These are phyloP conservation scores for Filobasidium uniguttulatum DNA, from an alignment of 1,284 basidiomycete species.

Conservation along the genomic window DNA sequence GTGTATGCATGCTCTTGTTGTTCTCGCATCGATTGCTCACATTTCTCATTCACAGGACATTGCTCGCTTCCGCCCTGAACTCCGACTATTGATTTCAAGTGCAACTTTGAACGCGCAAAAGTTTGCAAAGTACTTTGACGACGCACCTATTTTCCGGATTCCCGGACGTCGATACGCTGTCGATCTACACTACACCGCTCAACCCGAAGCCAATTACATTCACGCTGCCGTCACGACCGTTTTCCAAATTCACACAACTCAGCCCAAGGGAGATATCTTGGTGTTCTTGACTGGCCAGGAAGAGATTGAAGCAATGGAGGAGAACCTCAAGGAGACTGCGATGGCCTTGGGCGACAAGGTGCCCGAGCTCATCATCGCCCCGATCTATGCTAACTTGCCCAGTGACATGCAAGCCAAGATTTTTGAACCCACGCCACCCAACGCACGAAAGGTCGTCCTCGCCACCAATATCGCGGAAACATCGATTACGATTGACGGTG, in stretches of 20 bases:
- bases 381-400: constrained; percentile 95
- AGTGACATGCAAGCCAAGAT: constrained; percentile 99
- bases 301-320: constrained; percentile 93
- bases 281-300: constrained; percentile 98
- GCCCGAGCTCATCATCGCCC: constrained; percentile 83
- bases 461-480: constrained; percentile 99
- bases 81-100: constrained; percentile 79
- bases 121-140: constrained; percentile 90
- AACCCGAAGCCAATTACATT: constrained; percentile 94
- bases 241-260: constrained; percentile 97
- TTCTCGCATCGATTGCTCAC: constrained; percentile 6
- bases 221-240: constrained; percentile 97
- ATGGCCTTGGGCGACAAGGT: constrained; percentile 92
- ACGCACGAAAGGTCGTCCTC: constrained; percentile 89
- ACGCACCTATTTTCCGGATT: constrained; percentile 84
- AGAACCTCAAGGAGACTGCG: constrained; percentile 89
- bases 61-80: constrained; percentile 85
- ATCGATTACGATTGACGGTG: constrained; percentile 92
- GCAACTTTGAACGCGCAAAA: constrained; percentile 96
- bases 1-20: background rate
- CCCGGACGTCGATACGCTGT: constrained; percentile 96
- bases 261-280: constrained; percentile 94
- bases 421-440: constrained; percentile 94
- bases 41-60: constrained; percentile 54
- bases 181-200: constrained; percentile 95